Evolutionary conservation across 1,139 yeast species (phyloP), one percentile per base, ranked within the genome.

Genomic region (Kodamaea derodonti): DNA sequence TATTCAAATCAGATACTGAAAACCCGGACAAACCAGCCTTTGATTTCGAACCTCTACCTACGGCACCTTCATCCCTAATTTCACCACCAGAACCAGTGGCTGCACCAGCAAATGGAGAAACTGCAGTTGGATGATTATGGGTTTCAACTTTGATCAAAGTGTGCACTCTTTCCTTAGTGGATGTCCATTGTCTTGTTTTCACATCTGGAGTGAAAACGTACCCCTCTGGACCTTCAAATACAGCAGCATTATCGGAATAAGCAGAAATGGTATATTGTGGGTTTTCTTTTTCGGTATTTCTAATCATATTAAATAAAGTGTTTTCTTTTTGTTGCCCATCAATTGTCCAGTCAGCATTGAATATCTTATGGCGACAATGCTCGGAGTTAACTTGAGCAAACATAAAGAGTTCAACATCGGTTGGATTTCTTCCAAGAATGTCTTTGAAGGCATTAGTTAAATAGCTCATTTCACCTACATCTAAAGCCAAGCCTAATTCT

Each of bases 71-170:
- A 61, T 94, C 99, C 73, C 99, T 85, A 52, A 94, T 94, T 65
- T 94, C 99, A 67, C 99, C 99, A 60, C 99, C 99, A 14, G 98
- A 90, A 46, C 99, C 99, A 14, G 99, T 94, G 25, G 99, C 96
- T 25, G 99, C 99, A 62, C 99, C 99, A 4, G 98, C 92, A 64
- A 86, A 94, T 24, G 99, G 99, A 20, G 97, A 90, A 10, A 94
- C 97, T 0, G 98, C 98, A 25, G 99, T 94, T 35, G 99, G 99
- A 59, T 94, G 99, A 65, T 94, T 94, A 60, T 94, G 99, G 22
- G 99, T 94, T 65, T 94, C 99, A 34, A 94, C 98, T 60, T 94
- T 94, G 48, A 90, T 85, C 48, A 94, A 70, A 54, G 95, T 86
- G 47, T 92, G 94, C 17, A 92, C 95, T 36, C 68, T 69, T 64